Evolutionary conservation across 768 basidiomycete species (phyloP).

Genomic region (Zangia roseola): DNA sequence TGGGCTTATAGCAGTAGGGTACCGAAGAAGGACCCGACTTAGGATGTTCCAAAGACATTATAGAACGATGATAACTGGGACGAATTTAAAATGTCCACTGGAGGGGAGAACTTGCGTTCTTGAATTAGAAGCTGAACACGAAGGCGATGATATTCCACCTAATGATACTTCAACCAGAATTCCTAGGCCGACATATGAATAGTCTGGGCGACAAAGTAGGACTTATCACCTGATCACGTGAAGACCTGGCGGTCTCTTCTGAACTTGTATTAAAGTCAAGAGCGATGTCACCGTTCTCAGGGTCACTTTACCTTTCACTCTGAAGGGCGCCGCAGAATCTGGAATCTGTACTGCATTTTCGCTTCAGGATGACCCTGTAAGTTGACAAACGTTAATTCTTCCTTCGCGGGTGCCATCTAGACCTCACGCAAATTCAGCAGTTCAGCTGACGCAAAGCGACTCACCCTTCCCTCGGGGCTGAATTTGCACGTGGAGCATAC

Average conservation of each 20-base stretch:
- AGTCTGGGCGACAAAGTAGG: neutral
- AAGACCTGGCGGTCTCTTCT: neutral
- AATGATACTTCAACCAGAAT: too few species aligned
- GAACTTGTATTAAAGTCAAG: neutral
- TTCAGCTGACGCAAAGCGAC: conserved; percentile 2
- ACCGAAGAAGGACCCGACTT: too few species aligned
- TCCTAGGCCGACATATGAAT: neutral
- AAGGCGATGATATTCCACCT: too few species aligned
- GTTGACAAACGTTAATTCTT: neutral
- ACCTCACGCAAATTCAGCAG: conserved; percentile 1
- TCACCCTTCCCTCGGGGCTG: conserved; percentile 6
- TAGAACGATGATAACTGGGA: too few species aligned
- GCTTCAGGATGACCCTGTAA: neutral
- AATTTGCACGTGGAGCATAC: conserved; percentile 1
- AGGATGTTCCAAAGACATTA: too few species aligned
- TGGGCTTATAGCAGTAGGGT: too few species aligned
- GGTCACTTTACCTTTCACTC: neutral
- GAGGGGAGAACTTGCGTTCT: too few species aligned
- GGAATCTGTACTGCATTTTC: neutral
- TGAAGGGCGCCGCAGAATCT: too few species aligned
- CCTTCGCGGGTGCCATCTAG: neutral
- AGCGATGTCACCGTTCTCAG: neutral
- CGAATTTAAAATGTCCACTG: too few species aligned
- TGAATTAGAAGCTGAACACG: too few species aligned
- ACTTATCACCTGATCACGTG: conserved; percentile 2